Evolutionary conservation across 2,329 filamentous ascomycete genomes (phyloP), one percentile per base, ranked within the genome.

Genomic region (Polytolypa hystricis): DNA sequence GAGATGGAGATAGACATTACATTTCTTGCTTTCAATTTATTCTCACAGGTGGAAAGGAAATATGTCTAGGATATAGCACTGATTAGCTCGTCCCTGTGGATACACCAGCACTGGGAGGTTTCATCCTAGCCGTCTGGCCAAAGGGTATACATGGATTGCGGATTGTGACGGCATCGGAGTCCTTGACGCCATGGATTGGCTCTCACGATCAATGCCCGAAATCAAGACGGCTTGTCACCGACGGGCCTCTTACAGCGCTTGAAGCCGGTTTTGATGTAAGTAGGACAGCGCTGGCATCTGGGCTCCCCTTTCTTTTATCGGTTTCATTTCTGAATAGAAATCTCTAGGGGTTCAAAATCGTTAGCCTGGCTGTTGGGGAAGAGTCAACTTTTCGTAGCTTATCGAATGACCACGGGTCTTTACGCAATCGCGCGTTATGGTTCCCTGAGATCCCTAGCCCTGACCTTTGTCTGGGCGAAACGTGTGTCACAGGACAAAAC

Each of bases 191-290:
- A 31, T 31, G 16, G 29, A 31, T 31, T 31, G 29, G 29, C 1
- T 31, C 12, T 31, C 29, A 31, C 10, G 29, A 31, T 19, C 12
- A n/a, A 31, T 31, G 29, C 10, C 29, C 29, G 2, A 7, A 31
- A 31, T 11, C 29, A 31, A 31, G 16, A 31, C 16, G 29, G 29
- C 29, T 16, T 31, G 10, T 31, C 15, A 31, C 29, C 14, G 29
- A 31, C 3, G 16, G 29, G 16, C 29, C 29, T 31, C 29, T 31
- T 11, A 31, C 16, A 31, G 29, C 29, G 9, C 16, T 31, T 31
- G 29, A 19, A n/a, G 29, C 29, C 6, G 28, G 29, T 11, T 31
- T 31, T 31, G 29, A 31, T 31, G 29, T 31, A 31, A 31, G 29
- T n/a, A 31, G 29, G 9, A 25, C 18, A n/a, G n/a, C n/a, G n/a